Evolutionary conservation across 192 early-diverging fungal genomes (phyloP).

Genomic region (Thoreauomyces humboldtii): DNA sequence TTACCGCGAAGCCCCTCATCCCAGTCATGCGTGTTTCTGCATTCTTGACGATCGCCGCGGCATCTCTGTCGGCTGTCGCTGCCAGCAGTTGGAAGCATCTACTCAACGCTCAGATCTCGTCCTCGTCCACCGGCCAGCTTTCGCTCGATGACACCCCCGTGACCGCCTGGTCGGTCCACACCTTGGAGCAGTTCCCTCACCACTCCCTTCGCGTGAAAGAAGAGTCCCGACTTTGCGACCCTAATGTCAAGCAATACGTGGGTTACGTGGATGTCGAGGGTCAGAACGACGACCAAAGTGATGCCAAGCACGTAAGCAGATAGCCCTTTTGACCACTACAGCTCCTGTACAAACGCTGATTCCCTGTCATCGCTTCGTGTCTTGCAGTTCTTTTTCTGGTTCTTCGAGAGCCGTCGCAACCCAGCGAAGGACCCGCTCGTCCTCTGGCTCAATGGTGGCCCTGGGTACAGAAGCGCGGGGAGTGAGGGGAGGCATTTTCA

Average conservation of each 20-base stretch:
- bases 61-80: constrained; percentile 7
- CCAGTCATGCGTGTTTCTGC: constrained; percentile 24
- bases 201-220: constrained; percentile 43
- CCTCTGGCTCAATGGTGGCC: constrained; percentile 75
- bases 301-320: constrained; percentile 29
- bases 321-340: not conserved
- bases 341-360: not conserved
- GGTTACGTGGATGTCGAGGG: constrained; percentile 54
- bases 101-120: constrained; percentile 6
- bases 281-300: constrained; percentile 29
- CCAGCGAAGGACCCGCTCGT: constrained; percentile 74
- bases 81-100: constrained; percentile 15
- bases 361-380: not conserved
- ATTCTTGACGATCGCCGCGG: constrained; percentile 18
- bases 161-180: constrained; percentile 29
- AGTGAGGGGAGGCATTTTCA: too few species aligned
- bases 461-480: too few species aligned
- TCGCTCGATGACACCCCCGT: not conserved
- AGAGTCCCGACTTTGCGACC: constrained; percentile 70
- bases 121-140: not conserved
- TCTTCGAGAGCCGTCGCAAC: constrained; percentile 87
- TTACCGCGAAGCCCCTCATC: too few species aligned
- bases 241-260: constrained; percentile 72
- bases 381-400: constrained; percentile 89
- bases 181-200: constrained; percentile 35